phyloP scores from a whole-genome alignment of 2,329 filamentous ascomycete genomes.

The Hypomyces rosellus region DNA sequence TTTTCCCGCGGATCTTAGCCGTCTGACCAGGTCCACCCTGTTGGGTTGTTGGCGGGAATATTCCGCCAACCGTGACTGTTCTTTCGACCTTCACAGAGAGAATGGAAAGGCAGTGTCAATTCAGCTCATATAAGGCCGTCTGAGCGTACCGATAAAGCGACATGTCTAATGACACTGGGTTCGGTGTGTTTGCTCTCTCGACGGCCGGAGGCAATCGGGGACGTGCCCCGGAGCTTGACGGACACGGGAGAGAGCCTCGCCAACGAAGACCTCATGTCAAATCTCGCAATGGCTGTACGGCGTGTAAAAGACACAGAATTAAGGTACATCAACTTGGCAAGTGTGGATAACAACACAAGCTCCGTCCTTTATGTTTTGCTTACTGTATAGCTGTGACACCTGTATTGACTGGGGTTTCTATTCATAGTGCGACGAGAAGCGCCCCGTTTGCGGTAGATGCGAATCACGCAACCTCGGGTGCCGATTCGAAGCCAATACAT shows the following conservation, averaged over 20 bases:
- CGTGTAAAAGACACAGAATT: constrained; percentile 7
- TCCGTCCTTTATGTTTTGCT: too few species aligned
- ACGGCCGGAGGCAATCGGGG: background rate
- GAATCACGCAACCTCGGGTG: constrained; percentile 1
- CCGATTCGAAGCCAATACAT: constrained; percentile 3
- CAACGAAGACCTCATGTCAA: constrained; percentile 7
- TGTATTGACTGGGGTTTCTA: too few species aligned
- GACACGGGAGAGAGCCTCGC: constrained; percentile 1
- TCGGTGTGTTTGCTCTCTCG: constrained; percentile 7
- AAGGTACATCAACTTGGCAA: background rate
- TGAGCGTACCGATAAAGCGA: background rate
- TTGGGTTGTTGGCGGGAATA: too few species aligned
- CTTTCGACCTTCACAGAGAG: too few species aligned
- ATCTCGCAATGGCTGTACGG: constrained; percentile 6
- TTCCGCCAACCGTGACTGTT: too few species aligned
- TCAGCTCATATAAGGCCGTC: background rate
- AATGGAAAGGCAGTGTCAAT: background rate
- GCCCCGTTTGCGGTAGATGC: constrained; percentile 4
- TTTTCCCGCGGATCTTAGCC: too few species aligned
- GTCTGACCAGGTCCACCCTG: too few species aligned
- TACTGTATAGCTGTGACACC: too few species aligned
- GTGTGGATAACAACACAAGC: background rate
- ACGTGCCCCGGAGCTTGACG: background rate
- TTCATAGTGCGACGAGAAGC: constrained; percentile 4
- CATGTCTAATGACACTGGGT: constrained; percentile 1